Percentiles rank a stretch among this genome's conserved stretches.
Evolutionary conservation across 1,284 basidiomycete species (phyloP).

Genomic region (Papiliotrema fonsecae): DNA sequence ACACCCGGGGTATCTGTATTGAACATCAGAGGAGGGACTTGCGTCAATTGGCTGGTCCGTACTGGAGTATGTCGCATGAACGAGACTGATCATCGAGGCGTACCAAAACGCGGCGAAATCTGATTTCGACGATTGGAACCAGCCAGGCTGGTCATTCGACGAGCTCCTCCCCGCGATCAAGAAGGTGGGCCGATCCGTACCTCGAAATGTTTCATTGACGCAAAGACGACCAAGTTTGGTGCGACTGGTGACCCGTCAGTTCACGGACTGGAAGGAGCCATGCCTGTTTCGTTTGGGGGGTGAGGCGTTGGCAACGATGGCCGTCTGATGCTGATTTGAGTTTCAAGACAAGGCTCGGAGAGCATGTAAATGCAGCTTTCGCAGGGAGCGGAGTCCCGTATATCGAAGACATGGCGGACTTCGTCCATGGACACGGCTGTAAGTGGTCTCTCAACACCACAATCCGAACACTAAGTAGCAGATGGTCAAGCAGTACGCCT

Average conservation of each 20-base stretch:
- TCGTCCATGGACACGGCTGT: constrained; percentile 7
- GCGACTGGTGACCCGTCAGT: not conserved
- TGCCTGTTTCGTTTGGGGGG: constrained; percentile 1
- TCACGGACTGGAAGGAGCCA: not conserved
- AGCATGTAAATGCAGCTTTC: not conserved
- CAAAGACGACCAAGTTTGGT: not conserved
- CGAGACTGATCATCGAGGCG: constrained; percentile 2
- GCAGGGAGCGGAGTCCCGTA: not conserved
- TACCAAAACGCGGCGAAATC: constrained; percentile 6
- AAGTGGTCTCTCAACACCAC: not conserved
- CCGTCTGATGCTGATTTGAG: not conserved
- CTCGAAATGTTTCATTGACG: not conserved
- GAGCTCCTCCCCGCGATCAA: constrained; percentile 7
- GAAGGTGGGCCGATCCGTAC: not conserved
- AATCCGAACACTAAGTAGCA: not conserved
- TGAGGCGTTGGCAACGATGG: not conserved
- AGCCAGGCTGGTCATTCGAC: constrained; percentile 9
- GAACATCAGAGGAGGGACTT: not conserved
- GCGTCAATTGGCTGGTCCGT: constrained; percentile 1
- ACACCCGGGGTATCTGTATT: no score
- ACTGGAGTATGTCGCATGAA: not conserved
- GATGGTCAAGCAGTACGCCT: not conserved
- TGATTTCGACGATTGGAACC: constrained; percentile 12
- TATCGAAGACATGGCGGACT: constrained; percentile 1
- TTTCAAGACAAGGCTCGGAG: not conserved